A percentile compares a stretch with the other conserved stretches of the same genome.
These are phyloP conservation scores for Cryomyces minteri DNA, from an alignment of 495 filamentous ascomycete genomes.

Conservation along the genomic window DNA sequence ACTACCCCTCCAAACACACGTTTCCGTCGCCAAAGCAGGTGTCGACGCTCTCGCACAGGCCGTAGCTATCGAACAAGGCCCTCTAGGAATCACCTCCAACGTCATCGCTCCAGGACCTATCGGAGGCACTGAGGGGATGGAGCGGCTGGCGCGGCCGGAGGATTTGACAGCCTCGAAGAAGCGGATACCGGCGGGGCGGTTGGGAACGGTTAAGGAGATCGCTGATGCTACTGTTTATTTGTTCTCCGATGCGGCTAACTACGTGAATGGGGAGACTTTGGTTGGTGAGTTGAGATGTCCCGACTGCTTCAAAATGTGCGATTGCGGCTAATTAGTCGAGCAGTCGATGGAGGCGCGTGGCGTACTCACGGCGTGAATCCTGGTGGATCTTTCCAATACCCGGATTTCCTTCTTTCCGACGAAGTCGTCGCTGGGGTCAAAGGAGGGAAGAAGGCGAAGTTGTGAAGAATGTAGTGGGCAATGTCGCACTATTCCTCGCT, in stretches of 20 bases:
- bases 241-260: slow-evolving; percentile 68
- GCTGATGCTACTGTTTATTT: slow-evolving; percentile 82
- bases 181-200: slow-evolving; percentile 47
- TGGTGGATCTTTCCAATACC: slow-evolving; percentile 28
- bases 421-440: slow-evolving; percentile 35
- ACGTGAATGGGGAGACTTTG: slow-evolving; percentile 58
- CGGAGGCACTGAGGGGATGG: slow-evolving; percentile 37
- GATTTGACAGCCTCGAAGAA: slow-evolving; percentile 17
- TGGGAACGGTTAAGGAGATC: slow-evolving; percentile 72
- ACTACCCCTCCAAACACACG: slow-evolving; percentile 69
- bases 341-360: slow-evolving; percentile 59
- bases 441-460: slow-evolving; percentile 42
- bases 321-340: not conserved
- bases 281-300: slow-evolving; percentile 28
- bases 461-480: slow-evolving; percentile 21
- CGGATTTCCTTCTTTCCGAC: slow-evolving; percentile 43
- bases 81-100: slow-evolving; percentile 75
- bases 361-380: slow-evolving; percentile 26
- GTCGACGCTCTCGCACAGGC: slow-evolving; percentile 64
- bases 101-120: slow-evolving; percentile 73
- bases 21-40: slow-evolving; percentile 75
- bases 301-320: not conserved
- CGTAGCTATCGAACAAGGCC: slow-evolving; percentile 72
- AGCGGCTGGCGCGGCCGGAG: slow-evolving; percentile 17
- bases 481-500: too few relatives aligned